Evolutionary conservation across 139 green algal species (phyloP).

Genomic region (Auxenochlorella protothecoides): DNA sequence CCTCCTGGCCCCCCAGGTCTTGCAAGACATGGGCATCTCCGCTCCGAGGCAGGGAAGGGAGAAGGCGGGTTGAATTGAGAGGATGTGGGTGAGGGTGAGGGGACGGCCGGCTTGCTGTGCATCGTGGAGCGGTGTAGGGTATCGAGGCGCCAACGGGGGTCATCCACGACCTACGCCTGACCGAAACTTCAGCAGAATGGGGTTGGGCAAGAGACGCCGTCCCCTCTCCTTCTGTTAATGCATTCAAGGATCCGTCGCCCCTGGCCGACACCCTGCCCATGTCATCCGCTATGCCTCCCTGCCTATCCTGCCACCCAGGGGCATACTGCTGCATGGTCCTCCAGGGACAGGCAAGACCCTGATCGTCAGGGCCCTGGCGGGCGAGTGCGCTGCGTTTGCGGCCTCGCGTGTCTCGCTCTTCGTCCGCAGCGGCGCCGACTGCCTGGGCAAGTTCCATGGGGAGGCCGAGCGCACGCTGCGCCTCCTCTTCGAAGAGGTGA

Average conservation of each 20-base stretch:
- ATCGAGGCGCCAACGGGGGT: no score
- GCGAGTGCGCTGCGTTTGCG: slow-evolving; percentile 30
- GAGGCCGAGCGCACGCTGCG: slow-evolving; percentile 79
- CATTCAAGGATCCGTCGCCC: no score
- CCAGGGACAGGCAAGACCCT: slow-evolving; percentile 69
- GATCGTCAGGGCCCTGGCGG: slow-evolving; percentile 42
- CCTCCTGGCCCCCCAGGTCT: slow-evolving; percentile 66
- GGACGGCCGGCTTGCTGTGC: no score
- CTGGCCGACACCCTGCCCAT: no score
- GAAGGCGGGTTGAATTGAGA: no score
- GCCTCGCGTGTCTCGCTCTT: slow-evolving; percentile 65
- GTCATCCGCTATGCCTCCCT: no score
- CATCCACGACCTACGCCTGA: no score
- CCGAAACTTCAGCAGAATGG: neutral
- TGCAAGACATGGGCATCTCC: slow-evolving; percentile 43
- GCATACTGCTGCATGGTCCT: slow-evolving; percentile 54
- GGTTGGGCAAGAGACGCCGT: no score
- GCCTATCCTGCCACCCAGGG: slow-evolving; percentile 18
- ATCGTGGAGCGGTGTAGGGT: no score
- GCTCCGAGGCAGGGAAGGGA: slow-evolving; percentile 28
- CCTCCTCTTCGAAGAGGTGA: slow-evolving; percentile 70
- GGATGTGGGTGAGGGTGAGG: slow-evolving; percentile 12
- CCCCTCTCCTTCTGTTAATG: no score
- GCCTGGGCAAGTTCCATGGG: slow-evolving; percentile 79
- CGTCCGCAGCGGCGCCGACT: slow-evolving; percentile 73